A percentile compares a stretch with the other conserved stretches of the same genome.
Conservation (phyloP, 192 early-diverging fungal genomes). For the Kickxella alabastrina region DNA sequence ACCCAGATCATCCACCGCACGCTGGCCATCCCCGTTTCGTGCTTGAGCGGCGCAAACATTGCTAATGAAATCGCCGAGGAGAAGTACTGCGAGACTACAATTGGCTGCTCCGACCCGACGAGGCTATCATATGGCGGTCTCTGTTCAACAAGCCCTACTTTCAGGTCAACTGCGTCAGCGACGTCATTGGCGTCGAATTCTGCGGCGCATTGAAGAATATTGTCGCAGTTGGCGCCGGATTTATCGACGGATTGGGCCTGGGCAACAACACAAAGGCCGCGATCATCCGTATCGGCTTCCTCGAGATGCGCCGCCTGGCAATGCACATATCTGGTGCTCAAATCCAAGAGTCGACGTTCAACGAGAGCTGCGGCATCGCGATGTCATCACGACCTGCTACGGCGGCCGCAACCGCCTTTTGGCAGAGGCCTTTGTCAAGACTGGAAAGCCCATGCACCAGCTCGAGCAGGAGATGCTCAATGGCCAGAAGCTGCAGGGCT, state of each 20-base stretch:
- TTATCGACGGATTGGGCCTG: constrained; percentile 87
- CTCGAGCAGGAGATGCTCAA: constrained; percentile 92
- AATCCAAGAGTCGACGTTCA: constrained; percentile 93
- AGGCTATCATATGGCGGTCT: constrained; percentile 74
- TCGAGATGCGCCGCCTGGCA: constrained; percentile 93
- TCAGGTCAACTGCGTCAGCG: constrained; percentile 76
- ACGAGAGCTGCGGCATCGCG: constrained; percentile 97
- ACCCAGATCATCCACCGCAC: constrained; percentile 76
- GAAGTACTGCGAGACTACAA: constrained; percentile 93
- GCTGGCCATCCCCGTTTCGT: constrained; percentile 72
- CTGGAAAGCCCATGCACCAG: constrained; percentile 89
- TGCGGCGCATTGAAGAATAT: constrained; percentile 99
- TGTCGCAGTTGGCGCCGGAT: constrained; percentile 93
- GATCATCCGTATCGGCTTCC: constrained; percentile 89
- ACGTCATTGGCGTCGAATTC: constrained; percentile 91
- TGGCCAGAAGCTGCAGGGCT: constrained; percentile 97
- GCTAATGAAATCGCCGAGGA: constrained; percentile 92
- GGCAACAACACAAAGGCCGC: constrained; percentile 98
- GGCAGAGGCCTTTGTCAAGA: constrained; percentile 84
- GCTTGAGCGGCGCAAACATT: constrained; percentile 96
- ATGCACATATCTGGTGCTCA: constrained; percentile 71
- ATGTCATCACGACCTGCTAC: constrained; percentile 93
- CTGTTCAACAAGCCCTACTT: constrained; percentile 89
- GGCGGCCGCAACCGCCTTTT: constrained; percentile 95
- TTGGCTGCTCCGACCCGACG: constrained; percentile 69